Percentiles rank a stretch among this genome's conserved stretches.
Evolutionary conservation across 768 basidiomycete species (phyloP).

Genomic region (Lentinula aciculospora): DNA sequence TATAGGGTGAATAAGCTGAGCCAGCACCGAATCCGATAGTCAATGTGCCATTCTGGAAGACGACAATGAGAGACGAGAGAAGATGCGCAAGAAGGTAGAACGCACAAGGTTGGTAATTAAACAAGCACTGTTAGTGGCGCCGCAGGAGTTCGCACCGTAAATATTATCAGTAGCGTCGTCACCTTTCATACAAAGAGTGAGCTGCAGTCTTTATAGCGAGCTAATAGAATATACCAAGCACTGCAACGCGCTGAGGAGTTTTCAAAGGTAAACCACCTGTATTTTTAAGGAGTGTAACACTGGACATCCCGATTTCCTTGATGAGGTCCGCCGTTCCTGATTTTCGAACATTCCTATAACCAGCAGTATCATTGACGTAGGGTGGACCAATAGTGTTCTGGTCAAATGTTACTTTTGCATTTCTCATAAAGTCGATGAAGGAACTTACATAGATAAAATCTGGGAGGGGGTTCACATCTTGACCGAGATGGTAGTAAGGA

Average conservation of each 20-base stretch:
- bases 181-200: not conserved
- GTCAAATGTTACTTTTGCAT: not conserved
- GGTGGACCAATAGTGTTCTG: not conserved
- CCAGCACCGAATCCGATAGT: not conserved
- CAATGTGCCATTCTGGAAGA: constrained; percentile 13
- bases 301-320: constrained; percentile 36
- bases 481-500: constrained; percentile 24
- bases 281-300: constrained; percentile 44
- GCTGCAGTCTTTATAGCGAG: not conserved
- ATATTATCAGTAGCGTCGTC: constrained; percentile 31
- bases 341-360: constrained; percentile 1
- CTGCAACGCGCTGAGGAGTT: not conserved
- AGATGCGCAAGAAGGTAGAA: not conserved
- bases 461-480: constrained; percentile 7
- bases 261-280: constrained; percentile 7
- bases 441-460: not conserved
- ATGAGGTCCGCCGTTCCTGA: constrained; percentile 21
- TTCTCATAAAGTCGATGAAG: not conserved
- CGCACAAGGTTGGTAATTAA: not conserved
- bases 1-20: not conserved
- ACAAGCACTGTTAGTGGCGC: not conserved
- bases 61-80: not conserved
- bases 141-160: constrained; percentile 32
- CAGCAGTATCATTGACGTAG: not conserved
- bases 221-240: not conserved